Evolutionary conservation across 2,329 filamentous ascomycete species (phyloP), one percentile per base, ranked within the genome.

Genomic region (Botrytis deweyae): DNA sequence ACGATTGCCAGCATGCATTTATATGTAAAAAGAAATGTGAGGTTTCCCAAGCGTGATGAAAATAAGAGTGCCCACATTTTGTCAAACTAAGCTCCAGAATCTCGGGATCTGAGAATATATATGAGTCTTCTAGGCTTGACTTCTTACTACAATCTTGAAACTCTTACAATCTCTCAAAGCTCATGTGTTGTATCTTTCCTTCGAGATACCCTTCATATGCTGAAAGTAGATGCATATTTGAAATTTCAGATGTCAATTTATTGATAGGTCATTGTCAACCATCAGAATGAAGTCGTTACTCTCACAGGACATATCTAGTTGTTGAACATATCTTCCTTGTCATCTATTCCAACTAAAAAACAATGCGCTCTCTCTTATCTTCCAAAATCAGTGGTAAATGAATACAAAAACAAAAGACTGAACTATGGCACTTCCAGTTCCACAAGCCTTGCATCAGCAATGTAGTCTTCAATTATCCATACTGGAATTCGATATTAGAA

Each of bases 381-480:
- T 14, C 58, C 14, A 12, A 1, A 33, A 0, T 36, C 10, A 1
- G 4, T 59, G 55, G n/a, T 18, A 4, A 58, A 58, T 6, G 4
- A 18, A n/a, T 14, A 3, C 3, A 0, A 14, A 14, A n/a, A 29
- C 18, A 6, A n/a, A n/a, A n/a, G 3, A 42, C 3, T 22, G 8
- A n/a, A 22, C 3, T 44, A 10, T 4, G 16, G 18, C 40, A 44
- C 9, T 7, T 12, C 5, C 25, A 65, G 1, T 33, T 44, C 5
- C 18, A 29, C 40, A 16, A 40, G 10, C n/a, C 40, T 64, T 20
- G 40, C 40, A 10, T 2, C 40, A 40, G 10, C 9, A 40, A 2
- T 1, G 18, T 9, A 0, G n/a, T n/a, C 12, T n/a, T 7, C 10
- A 14, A 9, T 25, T 44, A 33, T 22, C 7, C 14, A n/a, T 38